Base-by-base conservation (phyloP, 306 rosid species). In the Lathyrus tuberosus region DNA sequence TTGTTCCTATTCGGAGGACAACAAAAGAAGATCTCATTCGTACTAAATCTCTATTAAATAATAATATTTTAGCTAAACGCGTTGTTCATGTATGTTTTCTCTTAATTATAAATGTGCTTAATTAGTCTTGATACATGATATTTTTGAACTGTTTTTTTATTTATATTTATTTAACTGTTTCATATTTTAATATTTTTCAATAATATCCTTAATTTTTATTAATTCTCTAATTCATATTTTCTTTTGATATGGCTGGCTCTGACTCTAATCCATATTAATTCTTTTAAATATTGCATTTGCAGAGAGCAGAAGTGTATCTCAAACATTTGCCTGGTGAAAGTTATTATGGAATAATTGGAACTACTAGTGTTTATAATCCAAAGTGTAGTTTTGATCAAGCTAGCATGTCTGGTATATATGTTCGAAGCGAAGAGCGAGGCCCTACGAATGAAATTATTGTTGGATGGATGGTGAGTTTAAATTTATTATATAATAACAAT, bases 401-500 rank as follows among this genome's bases (percentile, higher is more conserved):
- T 5, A 47, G 22, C 22, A 0, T 10, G 6, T 47, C 53, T 15
- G 1, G 6, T 47, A 0, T 15, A 47, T 47, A n/a, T 47, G 17
- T 47, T 2, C 22, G 8, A 15, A 47, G 1, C 6, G 22, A 4
- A 47, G 53, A 47, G 2, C 4, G 53, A 31, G 37, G 8, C 8
- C 1, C 37, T 6, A 4, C 9, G 6, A 47, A 47, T 47, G 3
- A 15, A 15, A 47, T 47, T 47, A 2, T 5, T 47, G 10, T 6
- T 47, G 53, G 53, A 47, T 47, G 53, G 53, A 20, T 15, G 15
- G 53, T 47, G 53, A 47, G 53, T 47, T 47, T 47, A 6, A 47
- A 47, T 47, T 47, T 47, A 46, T 47, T 43, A 4, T 43, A 1
- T 1, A 12, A 43, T 43, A 43, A 43, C 4, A 42, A 42, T 12